phyloP scores from a whole-genome alignment of 2,329 filamentous ascomycete genomes.

The Penicillium sp. region DNA sequence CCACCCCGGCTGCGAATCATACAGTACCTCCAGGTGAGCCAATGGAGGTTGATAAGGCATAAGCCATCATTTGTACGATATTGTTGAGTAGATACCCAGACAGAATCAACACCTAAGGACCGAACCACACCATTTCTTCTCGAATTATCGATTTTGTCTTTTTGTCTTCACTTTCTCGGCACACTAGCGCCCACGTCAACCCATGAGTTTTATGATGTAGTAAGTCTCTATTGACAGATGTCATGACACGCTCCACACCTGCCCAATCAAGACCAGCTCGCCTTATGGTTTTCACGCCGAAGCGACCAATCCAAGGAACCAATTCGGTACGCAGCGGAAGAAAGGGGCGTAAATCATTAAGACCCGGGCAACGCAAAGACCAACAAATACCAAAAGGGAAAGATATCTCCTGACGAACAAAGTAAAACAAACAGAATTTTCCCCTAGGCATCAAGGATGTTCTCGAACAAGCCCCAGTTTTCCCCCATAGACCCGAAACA shows the following conservation, averaged over 20 bases:
- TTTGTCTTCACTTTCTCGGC: neutral
- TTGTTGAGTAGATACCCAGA: slow-evolving; percentile 13
- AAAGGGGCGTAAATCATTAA: neutral
- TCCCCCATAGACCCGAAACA: slow-evolving; percentile 16
- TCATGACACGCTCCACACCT: neutral
- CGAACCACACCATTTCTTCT: slow-evolving; percentile 5
- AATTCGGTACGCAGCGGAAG: neutral
- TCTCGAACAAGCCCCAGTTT: slow-evolving; percentile 5
- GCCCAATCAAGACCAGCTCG: neutral
- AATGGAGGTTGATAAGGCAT: slow-evolving; percentile 18
- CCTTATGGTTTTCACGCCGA: neutral
- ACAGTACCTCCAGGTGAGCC: slow-evolving; percentile 9
- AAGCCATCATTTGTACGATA: slow-evolving; percentile 4
- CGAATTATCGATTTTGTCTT: slow-evolving; percentile 6
- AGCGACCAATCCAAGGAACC: slow-evolving; percentile 5
- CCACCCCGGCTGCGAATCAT: slow-evolving; percentile 1
- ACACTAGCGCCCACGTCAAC: neutral
- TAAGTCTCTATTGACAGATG: slow-evolving; percentile 6
- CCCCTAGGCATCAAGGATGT: neutral
- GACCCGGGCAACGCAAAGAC: neutral
- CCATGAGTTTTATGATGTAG: neutral
- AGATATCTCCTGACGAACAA: slow-evolving; percentile 2
- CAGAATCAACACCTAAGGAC: slow-evolving; percentile 3
- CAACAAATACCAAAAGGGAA: neutral
- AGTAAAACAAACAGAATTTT: neutral